A percentile compares a stretch with the other conserved stretches of the same genome.
Conservation (phyloP, 164 flowering plant genomes). For the Tinospora cordifolia region DNA sequence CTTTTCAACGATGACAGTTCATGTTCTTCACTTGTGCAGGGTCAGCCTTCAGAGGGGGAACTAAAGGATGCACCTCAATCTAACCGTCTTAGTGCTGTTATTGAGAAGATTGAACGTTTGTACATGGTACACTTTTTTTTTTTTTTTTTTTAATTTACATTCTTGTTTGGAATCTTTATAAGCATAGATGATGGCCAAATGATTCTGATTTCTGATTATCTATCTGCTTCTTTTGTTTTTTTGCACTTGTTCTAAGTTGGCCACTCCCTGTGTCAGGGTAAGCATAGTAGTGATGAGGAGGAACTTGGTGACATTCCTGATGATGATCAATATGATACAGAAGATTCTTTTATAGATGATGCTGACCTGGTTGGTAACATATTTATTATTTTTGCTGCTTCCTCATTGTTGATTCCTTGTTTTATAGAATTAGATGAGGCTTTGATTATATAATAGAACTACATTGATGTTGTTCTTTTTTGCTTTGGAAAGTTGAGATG, state of each 20-base stretch:
- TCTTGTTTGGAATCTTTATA: background rate
- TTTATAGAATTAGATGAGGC: background rate
- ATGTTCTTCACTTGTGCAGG: conserved; percentile 15
- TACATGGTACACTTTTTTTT: conserved; percentile 55
- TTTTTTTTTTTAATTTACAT: too few species aligned
- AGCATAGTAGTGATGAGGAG: conserved; percentile 91
- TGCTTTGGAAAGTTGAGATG: too few species aligned
- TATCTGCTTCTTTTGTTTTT: background rate
- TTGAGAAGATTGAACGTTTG: conserved; percentile 94
- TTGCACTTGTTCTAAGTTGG: background rate
- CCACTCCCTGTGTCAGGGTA: conserved; percentile 44
- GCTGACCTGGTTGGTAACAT: conserved; percentile 71
- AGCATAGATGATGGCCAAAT: background rate
- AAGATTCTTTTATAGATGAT: conserved; percentile 96
- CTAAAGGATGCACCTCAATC: conserved; percentile 52
- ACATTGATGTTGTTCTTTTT: too few species aligned
- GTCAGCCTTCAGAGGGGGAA: conserved; percentile 41
- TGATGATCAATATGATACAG: conserved; percentile 97
- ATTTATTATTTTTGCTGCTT: background rate
- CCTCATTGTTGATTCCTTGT: background rate
- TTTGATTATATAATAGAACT: too few species aligned
- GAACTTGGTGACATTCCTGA: conserved; percentile 79
- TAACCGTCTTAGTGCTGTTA: conserved; percentile 82
- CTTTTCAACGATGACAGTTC: background rate
- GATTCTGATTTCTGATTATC: background rate